Percentiles rank a stretch among this genome's conserved stretches.
Conservation (phyloP, 441 rosid species). For the Corymbia citriodora region DNA sequence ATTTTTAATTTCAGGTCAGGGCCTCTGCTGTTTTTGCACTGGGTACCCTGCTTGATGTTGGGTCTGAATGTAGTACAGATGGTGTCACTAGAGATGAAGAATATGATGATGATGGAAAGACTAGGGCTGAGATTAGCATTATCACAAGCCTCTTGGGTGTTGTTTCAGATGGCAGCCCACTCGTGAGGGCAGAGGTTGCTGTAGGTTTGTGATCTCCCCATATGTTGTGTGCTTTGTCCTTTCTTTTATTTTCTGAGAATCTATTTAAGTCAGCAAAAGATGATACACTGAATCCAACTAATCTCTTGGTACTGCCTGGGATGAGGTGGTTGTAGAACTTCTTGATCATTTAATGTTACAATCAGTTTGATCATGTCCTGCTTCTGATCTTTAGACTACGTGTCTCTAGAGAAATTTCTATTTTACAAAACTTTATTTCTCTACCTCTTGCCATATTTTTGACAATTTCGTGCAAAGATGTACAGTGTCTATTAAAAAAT, state of each 20-base stretch:
- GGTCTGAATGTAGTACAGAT: conserved; percentile 64
- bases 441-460: background rate
- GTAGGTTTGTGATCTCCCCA: conserved; percentile 56
- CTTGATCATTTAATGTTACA: background rate
- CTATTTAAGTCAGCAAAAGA: background rate
- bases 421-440: background rate
- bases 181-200: conserved; percentile 98
- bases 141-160: conserved; percentile 69
- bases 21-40: conserved; percentile 95
- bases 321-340: background rate
- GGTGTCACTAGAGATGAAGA: conserved; percentile 66
- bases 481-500: background rate
- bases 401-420: background rate
- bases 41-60: conserved; percentile 90
- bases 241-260: background rate
- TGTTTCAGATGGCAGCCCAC: conserved; percentile 94
- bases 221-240: background rate
- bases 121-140: conserved; percentile 76
- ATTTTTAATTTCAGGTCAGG: conserved; percentile 75
- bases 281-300: background rate
- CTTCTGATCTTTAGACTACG: background rate
- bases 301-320: background rate
- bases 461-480: background rate
- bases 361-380: background rate
- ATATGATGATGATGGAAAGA: conserved; percentile 90